Percentiles rank a stretch among this genome's conserved stretches.
phyloP scores from a whole-genome alignment of 1,139 yeast genomes.

The Geotrichum candidum region DNA sequence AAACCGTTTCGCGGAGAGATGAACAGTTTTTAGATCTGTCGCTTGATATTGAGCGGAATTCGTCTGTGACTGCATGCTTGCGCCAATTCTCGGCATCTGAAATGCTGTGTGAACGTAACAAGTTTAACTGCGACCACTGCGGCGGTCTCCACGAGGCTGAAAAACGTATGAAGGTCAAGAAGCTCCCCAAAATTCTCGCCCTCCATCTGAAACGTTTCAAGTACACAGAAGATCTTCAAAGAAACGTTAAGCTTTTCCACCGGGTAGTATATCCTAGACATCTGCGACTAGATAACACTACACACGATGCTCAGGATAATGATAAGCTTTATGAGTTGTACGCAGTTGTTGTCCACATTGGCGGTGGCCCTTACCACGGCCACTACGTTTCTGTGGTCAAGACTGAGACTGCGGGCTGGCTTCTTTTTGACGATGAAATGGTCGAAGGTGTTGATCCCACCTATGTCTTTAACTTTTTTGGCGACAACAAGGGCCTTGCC shows the following conservation, averaged over 20 bases:
- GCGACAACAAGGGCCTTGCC: conserved; percentile 82
- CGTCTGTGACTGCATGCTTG: conserved; percentile 69
- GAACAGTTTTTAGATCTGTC: conserved; percentile 84
- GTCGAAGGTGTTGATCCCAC: conserved; percentile 83
- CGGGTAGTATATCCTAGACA: conserved; percentile 74
- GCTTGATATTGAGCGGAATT: conserved; percentile 72
- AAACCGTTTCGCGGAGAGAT: conserved; percentile 74
- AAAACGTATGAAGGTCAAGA: conserved; percentile 76
- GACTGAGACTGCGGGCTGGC: conserved; percentile 77
- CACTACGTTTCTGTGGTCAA: conserved; percentile 87
- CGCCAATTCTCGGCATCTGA: conserved; percentile 81
- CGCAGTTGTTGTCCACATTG: conserved; percentile 87
- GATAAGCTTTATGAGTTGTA: conserved; percentile 71
- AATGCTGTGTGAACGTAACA: conserved; percentile 77
- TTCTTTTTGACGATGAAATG: conserved; percentile 89
- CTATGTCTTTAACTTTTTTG: conserved; percentile 80
- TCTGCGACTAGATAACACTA: conserved; percentile 69
- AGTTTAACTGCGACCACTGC: conserved; percentile 88
- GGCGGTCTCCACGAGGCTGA: conserved; percentile 92
- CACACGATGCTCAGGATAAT: conserved; percentile 46
- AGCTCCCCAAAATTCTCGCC: conserved; percentile 71
- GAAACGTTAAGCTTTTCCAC: conserved; percentile 82
- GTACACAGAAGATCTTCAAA: conserved; percentile 74
- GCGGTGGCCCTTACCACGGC: conserved; percentile 97
- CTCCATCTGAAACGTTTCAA: conserved; percentile 87